A percentile compares a stretch with the other conserved stretches of the same genome.
phyloP scores from a whole-genome alignment of 495 filamentous ascomycete genomes.

The Penicillium atrosanguineum region DNA sequence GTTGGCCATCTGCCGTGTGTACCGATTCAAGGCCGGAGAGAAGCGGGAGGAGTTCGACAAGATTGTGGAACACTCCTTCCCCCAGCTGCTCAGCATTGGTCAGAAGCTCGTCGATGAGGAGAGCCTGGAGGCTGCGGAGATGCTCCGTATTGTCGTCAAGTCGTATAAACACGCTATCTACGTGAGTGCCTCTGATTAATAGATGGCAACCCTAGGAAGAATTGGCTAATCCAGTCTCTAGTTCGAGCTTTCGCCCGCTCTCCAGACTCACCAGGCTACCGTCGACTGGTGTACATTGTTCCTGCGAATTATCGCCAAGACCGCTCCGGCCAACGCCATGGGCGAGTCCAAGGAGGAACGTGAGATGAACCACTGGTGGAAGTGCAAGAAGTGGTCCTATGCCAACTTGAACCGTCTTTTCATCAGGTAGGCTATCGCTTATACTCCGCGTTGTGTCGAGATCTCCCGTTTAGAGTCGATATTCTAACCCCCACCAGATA shows the following conservation, averaged over 20 bases:
- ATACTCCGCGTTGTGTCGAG: not conserved
- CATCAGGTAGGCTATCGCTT: constrained; percentile 63
- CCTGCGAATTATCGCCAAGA: constrained; percentile 81
- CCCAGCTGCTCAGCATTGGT: constrained; percentile 83
- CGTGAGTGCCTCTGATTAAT: constrained; percentile 52
- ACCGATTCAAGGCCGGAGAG: constrained; percentile 85
- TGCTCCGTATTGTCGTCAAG: constrained; percentile 92
- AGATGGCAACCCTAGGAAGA: not conserved
- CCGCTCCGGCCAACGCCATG: constrained; percentile 74
- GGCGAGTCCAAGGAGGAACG: constrained; percentile 80
- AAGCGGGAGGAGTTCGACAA: constrained; percentile 86
- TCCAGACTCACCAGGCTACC: constrained; percentile 77
- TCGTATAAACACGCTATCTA: constrained; percentile 97
- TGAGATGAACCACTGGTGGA: constrained; percentile 97
- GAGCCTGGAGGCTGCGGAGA: constrained; percentile 91
- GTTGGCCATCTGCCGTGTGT: constrained; percentile 87
- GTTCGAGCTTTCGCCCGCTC: constrained; percentile 80
- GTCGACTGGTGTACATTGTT: constrained; percentile 96
- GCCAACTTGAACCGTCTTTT: constrained; percentile 95
- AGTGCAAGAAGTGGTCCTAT: constrained; percentile 99
- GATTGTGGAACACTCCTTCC: constrained; percentile 88
- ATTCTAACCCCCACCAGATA: constrained; percentile 55
- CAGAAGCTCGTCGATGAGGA: constrained; percentile 84
- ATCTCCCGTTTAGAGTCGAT: constrained; percentile 9
- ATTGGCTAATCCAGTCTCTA: constrained; percentile 32